A percentile compares a stretch with the other conserved stretches of the same genome.
These are phyloP conservation scores for Lentinula guzmanii DNA, from an alignment of 768 basidiomycete species.

Conservation along the genomic window DNA sequence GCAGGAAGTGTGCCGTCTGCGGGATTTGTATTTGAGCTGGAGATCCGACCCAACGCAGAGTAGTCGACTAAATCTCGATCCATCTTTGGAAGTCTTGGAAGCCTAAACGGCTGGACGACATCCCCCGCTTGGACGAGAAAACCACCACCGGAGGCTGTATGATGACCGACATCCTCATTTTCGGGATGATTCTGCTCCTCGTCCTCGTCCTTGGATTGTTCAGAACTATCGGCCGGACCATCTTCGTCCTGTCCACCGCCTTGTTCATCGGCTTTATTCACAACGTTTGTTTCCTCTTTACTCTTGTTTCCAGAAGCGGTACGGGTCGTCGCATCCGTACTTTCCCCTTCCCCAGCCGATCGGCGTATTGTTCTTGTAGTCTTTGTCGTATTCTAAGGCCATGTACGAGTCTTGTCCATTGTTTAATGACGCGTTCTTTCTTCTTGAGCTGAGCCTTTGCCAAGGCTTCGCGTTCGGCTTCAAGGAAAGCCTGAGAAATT, in stretches of 20 bases:
- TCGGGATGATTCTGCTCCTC: slow-evolving; percentile 13
- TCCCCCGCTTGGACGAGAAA: slow-evolving; percentile 67
- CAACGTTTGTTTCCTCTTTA: neutral
- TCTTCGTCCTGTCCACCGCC: neutral
- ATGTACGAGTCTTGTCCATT: slow-evolving; percentile 84
- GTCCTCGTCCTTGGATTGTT: slow-evolving; percentile 14
- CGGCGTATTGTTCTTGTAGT: slow-evolving; percentile 72
- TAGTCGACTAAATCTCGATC: slow-evolving; percentile 14
- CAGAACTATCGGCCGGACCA: neutral
- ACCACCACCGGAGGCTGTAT: slow-evolving; percentile 36
- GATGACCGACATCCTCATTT: neutral
- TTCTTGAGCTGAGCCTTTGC: slow-evolving; percentile 72
- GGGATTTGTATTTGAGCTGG: neutral
- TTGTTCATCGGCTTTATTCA: neutral
- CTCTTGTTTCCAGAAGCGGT: neutral
- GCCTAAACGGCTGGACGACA: slow-evolving; percentile 65
- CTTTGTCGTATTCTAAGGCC: slow-evolving; percentile 84
- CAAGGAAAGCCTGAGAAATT: slow-evolving; percentile 69
- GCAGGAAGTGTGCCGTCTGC: slow-evolving; percentile 13
- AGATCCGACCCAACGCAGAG: slow-evolving; percentile 8
- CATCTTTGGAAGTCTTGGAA: slow-evolving; percentile 53
- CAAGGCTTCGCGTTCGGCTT: slow-evolving; percentile 70
- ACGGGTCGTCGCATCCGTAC: neutral
- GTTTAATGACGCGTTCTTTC: slow-evolving; percentile 76
- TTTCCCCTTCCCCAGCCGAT: slow-evolving; percentile 16